These are phyloP conservation scores for Eremomyces bilateralis DNA, from an alignment of 495 filamentous ascomycete genomes.

Conservation along the genomic window DNA sequence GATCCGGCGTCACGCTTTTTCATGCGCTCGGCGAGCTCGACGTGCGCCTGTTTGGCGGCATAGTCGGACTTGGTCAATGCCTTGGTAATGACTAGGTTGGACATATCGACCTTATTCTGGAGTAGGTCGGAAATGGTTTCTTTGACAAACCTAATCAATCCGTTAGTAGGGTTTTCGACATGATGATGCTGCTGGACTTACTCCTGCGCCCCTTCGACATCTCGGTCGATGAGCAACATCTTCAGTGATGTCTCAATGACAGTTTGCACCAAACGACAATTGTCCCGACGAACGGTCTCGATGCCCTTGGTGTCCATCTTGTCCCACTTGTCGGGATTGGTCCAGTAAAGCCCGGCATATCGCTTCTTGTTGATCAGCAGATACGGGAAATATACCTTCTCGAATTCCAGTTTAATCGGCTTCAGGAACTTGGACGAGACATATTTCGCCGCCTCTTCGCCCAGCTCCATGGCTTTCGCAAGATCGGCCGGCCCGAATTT, in stretches of 20 bases:
- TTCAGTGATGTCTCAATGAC: constrained; percentile 93
- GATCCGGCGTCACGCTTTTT: constrained; percentile 87
- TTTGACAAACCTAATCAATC: constrained; percentile 61
- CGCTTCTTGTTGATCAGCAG: constrained; percentile 99
- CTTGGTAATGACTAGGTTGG: constrained; percentile 96
- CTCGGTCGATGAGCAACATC: constrained; percentile 86
- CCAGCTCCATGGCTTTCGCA: constrained; percentile 76
- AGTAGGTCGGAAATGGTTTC: constrained; percentile 84
- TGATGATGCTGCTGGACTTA: constrained; percentile 26
- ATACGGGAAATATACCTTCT: constrained; percentile 98
- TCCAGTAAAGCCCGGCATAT: constrained; percentile 95
- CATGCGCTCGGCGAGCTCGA: constrained; percentile 87
- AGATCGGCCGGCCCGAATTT: constrained; percentile 84
- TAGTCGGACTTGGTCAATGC: constrained; percentile 73
- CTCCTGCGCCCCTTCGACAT: constrained; percentile 80
- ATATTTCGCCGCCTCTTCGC: constrained; percentile 65
- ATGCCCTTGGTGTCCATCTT: constrained; percentile 99
- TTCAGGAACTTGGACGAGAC: constrained; percentile 84
- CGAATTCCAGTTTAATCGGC: constrained; percentile 97
- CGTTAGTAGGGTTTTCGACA: constrained; percentile 3
- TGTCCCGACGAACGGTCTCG: constrained; percentile 91
- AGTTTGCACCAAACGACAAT: constrained; percentile 83
- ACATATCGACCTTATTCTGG: constrained; percentile 98
- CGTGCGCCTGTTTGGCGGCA: constrained; percentile 77
- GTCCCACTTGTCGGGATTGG: constrained; percentile 79